phyloP scores from a whole-genome alignment of 2,329 filamentous ascomycete genomes.

The Epichloe elymi region DNA sequence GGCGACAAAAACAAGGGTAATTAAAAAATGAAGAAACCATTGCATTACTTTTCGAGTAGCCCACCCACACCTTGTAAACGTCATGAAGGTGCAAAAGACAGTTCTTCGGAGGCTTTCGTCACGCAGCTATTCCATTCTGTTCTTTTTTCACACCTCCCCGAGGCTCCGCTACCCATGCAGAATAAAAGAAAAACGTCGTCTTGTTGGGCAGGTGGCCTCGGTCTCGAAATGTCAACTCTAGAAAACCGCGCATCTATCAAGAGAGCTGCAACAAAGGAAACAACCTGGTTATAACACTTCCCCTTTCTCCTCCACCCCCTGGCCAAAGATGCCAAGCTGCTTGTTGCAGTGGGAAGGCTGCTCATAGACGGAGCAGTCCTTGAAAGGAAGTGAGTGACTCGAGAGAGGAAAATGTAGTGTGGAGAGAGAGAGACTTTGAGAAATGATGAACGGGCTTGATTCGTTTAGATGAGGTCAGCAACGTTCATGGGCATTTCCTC shows the following conservation, averaged over 20 bases:
- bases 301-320: conserved; percentile 5
- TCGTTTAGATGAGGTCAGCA: conserved; percentile 58
- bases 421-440: conserved; percentile 6
- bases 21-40: conserved; percentile 19
- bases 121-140: conserved; percentile 21
- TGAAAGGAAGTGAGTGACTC: conserved; percentile 11
- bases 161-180: conserved; percentile 16
- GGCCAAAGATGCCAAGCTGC: conserved; percentile 15
- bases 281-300: conserved; percentile 17
- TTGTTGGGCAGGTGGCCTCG: conserved; percentile 5
- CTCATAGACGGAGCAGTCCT: conserved; percentile 11
- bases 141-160: conserved; percentile 13
- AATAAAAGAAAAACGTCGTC: background rate
- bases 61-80: conserved; percentile 20
- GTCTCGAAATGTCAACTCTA: conserved; percentile 16
- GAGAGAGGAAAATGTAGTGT: conserved; percentile 13
- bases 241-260: conserved; percentile 28
- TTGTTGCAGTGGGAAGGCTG: conserved; percentile 12
- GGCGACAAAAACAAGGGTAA: conserved; percentile 18
- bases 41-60: conserved; percentile 30
- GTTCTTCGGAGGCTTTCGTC: conserved; percentile 15
- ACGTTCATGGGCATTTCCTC: conserved; percentile 99
- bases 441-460: background rate
- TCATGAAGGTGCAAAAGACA: conserved; percentile 24
- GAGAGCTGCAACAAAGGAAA: conserved; percentile 20